Evolutionary conservation across 2,329 filamentous ascomycete species (phyloP), one percentile per base, ranked within the genome.

Genomic region (Aspergillus hortae): DNA sequence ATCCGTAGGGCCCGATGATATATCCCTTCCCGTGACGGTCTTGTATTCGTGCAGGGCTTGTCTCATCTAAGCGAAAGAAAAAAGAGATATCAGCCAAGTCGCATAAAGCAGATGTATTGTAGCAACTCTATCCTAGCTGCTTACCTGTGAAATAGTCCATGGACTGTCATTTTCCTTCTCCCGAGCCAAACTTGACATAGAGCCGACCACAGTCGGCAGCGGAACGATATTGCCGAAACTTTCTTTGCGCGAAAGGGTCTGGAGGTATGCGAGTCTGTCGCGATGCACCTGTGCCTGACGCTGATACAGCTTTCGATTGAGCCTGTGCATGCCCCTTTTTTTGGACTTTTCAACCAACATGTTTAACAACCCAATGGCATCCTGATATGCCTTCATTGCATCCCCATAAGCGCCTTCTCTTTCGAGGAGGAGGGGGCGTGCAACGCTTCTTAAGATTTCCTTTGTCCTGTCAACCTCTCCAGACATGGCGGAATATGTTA

Each of bases 251-350:
- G 53, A 44, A 9, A 59, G 30, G 6, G 19, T 23, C 35, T 57
- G 55, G 1, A 59, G 42, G 32, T 59, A 57, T 4, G 43, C 51
- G 2, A 59, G 46, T 6, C 56, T 48, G 33, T 59, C 56, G 4
- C 50, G 50, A 27, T 57, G 56, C 38, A 59, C 40, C 27, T 53
- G 23, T 6, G 53, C 53, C 32, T 59, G 56, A 19, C 56, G 47
- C 46, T 59, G 55, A n/a, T 57, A 59, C 56, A 59, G 53, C 23
- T 59, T 59, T 17, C 56, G 51, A 41, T 53, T 44, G 21, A 57
- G 43, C 42, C 57, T 57, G 45, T 21, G 55, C 15, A 52, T 50
- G 4, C 43, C 45, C 3, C 45, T 49, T 27, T 57, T 59, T 25
- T 56, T 59, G 48, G 53, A 55, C 23, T 27, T 49, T 30, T 57